Base-by-base conservation (phyloP, 805 yeast genomes). In the Candida patagonica region DNA sequence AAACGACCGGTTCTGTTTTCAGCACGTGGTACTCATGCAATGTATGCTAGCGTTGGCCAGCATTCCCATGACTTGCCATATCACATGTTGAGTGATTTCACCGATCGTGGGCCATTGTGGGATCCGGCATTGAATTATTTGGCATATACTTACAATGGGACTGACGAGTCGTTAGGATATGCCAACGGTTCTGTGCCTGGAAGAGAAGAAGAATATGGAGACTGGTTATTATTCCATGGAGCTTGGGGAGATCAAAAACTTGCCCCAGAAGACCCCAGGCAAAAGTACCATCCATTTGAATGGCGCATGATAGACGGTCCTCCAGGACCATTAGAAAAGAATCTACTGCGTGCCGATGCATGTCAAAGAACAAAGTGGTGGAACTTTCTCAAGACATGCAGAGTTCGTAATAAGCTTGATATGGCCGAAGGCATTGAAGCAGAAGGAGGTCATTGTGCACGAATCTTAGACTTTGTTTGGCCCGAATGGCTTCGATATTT, bases 21-120 rank as follows among this genome's bases (percentile, higher is more conserved):
- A 16, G 96, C 96, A 0, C 69, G 96, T 46, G 98, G 98, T 0
- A 89, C 98, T 0, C 98, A 89, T 62, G 97, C 97, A 15, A 89
- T 92, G 60, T 89, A 89, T 57, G 94, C 92, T 1, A 74, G 92
- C n/a, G 88, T 82, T 0, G 98, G 98, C 0, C 95, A 88, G 55
- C 95, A 89, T 57, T 78, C 95, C 0, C 97, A 88, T 57, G 98
- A 89, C 59, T 70, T 88, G 35, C 98, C 98, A 1, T 88, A 85
- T 63, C 80, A 84, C 38, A 88, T 94, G 41, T 65, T 89, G 38
- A 76, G 85, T 38, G 98, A 89, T 63, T 89, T 85, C 61, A 86
- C 98, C 1, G 98, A 89, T 59, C 68, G 95, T 32, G 98, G 98
- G 1, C 82, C 94, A 2, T 65, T 89, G 52, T 89, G 98, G 98